phyloP scores from a whole-genome alignment of 1,284 basidiomycete species.

The Cutaneotrichosporon arboriforme region DNA sequence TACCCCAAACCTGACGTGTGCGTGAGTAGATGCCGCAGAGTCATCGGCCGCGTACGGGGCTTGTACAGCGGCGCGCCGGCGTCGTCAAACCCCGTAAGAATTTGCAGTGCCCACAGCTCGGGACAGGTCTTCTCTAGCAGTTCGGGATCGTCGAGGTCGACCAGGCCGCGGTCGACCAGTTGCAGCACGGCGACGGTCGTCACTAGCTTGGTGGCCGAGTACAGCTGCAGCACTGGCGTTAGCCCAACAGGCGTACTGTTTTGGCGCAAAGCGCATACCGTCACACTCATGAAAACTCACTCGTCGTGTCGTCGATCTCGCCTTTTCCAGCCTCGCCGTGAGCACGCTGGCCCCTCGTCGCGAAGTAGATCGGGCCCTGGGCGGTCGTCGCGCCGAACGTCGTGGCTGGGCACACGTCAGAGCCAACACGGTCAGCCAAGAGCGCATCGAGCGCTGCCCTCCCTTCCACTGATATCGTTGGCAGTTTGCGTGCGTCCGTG shows the following conservation, averaged over 20 bases:
- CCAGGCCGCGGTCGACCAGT: conserved; percentile 22
- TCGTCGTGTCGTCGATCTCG: conserved; percentile 27
- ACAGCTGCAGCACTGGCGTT: conserved; percentile 24
- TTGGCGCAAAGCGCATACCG: no score
- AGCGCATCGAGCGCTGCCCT: conserved; percentile 24
- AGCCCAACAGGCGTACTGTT: neutral
- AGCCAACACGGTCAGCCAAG: conserved; percentile 17
- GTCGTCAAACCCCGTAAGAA: conserved; percentile 9
- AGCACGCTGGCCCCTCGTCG: conserved; percentile 26
- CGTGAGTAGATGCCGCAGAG: conserved; percentile 12
- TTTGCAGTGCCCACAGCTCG: conserved; percentile 12
- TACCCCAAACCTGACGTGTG: conserved; percentile 16
- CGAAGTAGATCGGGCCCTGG: conserved; percentile 30
- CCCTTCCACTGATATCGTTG: conserved; percentile 15
- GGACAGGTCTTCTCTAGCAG: conserved; percentile 5
- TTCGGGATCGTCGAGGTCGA: conserved; percentile 8
- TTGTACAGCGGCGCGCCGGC: conserved; percentile 1
- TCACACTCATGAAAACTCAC: conserved; percentile 25
- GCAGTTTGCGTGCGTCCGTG: neutral
- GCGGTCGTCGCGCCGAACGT: conserved; percentile 33
- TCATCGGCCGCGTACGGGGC: conserved; percentile 8
- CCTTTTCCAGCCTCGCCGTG: conserved; percentile 29
- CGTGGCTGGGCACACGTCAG: conserved; percentile 23
- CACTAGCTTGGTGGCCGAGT: conserved; percentile 40
- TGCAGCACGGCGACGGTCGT: conserved; percentile 26